Percentiles rank a stretch among this genome's conserved stretches.
phyloP scores from a whole-genome alignment of 495 filamentous ascomycete species.

The Halenospora varia region DNA sequence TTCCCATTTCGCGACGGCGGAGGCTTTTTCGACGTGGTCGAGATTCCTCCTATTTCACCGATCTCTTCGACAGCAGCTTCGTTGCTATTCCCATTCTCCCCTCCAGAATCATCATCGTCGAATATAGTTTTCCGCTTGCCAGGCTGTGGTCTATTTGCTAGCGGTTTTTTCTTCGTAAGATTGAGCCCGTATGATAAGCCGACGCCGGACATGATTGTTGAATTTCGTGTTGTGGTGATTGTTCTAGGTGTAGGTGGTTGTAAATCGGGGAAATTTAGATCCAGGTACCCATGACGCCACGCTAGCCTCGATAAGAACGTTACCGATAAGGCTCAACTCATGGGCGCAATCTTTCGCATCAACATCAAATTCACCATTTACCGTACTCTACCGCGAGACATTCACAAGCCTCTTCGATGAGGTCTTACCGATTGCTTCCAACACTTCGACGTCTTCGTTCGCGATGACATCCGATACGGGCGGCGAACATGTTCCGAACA shows the following conservation, averaged over 20 bases:
- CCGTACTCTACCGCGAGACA: background rate
- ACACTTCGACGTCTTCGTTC: background rate
- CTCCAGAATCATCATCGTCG: slow-evolving; percentile 44
- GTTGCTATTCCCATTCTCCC: slow-evolving; percentile 32
- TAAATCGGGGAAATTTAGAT: background rate
- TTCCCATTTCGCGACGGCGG: slow-evolving; percentile 1
- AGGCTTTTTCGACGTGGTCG: background rate
- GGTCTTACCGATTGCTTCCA: background rate
- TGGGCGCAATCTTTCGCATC: background rate
- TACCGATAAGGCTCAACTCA: background rate
- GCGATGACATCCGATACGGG: slow-evolving; percentile 17
- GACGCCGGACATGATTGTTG: slow-evolving; percentile 25
- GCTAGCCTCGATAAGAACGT: slow-evolving; percentile 1
- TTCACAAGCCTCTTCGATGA: background rate
- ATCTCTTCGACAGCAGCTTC: slow-evolving; percentile 23
- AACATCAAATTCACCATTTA: background rate
- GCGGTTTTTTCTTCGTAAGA: slow-evolving; percentile 42
- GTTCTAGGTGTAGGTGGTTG: no score
- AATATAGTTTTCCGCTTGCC: slow-evolving; percentile 46
- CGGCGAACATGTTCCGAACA: slow-evolving; percentile 1
- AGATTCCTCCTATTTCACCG: slow-evolving; percentile 23
- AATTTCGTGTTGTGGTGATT: background rate
- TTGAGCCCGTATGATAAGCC: slow-evolving; percentile 55
- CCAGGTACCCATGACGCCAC: background rate
- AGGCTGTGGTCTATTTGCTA: slow-evolving; percentile 24